phyloP scores from a whole-genome alignment of 331 rosid genomes.

The Dryas integrifolia region DNA sequence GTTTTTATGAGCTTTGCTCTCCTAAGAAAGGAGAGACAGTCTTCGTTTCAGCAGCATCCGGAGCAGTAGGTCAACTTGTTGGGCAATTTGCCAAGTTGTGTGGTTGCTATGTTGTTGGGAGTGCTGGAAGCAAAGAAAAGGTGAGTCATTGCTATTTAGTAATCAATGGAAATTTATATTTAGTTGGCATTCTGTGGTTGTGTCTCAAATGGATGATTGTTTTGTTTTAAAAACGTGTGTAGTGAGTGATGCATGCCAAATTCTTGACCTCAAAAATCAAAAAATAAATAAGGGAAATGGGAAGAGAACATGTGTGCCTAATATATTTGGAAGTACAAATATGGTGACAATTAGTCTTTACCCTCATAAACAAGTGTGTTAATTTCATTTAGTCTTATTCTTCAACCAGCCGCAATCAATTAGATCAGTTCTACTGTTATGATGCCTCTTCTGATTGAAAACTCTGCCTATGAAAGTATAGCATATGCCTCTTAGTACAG shows the following conservation, averaged over 20 bases:
- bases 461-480: no score
- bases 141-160: conserved; percentile 19
- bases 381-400: neutral
- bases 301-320: neutral
- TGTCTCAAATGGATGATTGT: neutral
- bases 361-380: neutral
- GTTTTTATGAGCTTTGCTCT: conserved; percentile 42
- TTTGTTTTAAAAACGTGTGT: neutral
- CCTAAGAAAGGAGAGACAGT: conserved; percentile 53
- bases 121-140: conserved; percentile 56
- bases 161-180: neutral
- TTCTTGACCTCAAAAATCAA: neutral
- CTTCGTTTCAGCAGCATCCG: conserved; percentile 45
- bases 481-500: no score
- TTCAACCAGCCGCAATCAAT: neutral
- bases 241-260: neutral
- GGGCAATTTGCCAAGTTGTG: conserved; percentile 52
- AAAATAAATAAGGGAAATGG: no score
- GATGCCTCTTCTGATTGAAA: no score
- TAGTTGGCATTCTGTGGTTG: neutral
- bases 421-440: neutral
- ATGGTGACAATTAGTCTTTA: neutral
- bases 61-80: conserved; percentile 59
- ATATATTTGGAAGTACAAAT: neutral
- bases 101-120: conserved; percentile 57